Conservation (phyloP, 2,329 filamentous ascomycete genomes). For the Tolypocladium endophyticum region DNA sequence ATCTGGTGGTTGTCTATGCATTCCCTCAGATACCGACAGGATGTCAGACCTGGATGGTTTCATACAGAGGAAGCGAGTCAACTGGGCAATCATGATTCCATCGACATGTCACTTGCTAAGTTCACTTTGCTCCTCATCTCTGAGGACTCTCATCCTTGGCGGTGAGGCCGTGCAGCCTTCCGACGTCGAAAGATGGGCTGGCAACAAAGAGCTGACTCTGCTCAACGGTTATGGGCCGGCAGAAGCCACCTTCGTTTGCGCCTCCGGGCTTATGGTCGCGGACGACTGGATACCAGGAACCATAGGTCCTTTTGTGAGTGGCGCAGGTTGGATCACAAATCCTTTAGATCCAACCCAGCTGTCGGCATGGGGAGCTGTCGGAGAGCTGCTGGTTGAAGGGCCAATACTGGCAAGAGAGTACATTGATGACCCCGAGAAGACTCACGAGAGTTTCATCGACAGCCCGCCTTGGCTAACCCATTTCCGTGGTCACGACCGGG, state of each 20-base stretch:
- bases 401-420: conserved; percentile 12
- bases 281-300: not conserved
- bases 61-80: not conserved
- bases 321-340: not conserved
- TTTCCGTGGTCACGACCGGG: conserved; percentile 10
- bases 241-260: not conserved
- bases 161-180: not conserved
- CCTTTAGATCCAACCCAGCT: not conserved
- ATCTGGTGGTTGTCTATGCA: conserved; percentile 1
- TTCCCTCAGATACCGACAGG: not conserved
- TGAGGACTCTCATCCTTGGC: not conserved
- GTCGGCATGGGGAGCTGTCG: conserved; percentile 9
- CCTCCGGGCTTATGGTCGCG: not conserved
- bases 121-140: not conserved
- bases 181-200: not conserved
- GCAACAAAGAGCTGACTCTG: not conserved
- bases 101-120: not conserved
- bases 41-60: not conserved
- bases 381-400: conserved; percentile 16
- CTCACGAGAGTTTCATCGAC: conserved; percentile 19
- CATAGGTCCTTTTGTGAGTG: not conserved
- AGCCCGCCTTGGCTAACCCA: conserved; percentile 28
- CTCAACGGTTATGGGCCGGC: not conserved
- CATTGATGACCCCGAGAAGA: conserved; percentile 9
- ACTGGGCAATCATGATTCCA: conserved; percentile 2